These are phyloP conservation scores for Debaryomyces coudertii DNA, from an alignment of 1,139 yeast species.

Conservation along the genomic window DNA sequence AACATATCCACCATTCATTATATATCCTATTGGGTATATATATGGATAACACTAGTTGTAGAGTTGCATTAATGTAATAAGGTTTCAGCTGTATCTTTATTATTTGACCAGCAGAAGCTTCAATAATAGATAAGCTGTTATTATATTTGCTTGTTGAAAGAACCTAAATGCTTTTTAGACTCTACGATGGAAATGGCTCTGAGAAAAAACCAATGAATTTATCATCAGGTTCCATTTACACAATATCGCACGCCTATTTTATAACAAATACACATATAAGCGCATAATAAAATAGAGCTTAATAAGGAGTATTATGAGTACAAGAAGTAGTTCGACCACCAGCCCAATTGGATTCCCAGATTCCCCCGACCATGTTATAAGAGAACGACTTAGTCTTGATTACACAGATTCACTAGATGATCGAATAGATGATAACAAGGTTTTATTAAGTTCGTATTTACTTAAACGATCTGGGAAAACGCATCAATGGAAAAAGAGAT, in stretches of 20 bases:
- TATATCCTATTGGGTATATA: too few species aligned
- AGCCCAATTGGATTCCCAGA: not conserved
- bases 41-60: too few species aligned
- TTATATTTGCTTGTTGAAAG: too few species aligned
- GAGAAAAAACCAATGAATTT: not conserved
- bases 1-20: too few species aligned
- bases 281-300: not conserved
- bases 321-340: not conserved
- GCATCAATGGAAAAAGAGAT: constrained; percentile 50
- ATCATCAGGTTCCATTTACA: not conserved
- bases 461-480: constrained; percentile 28
- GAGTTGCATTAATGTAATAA: too few species aligned
- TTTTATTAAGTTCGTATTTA: constrained; percentile 21
- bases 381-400: not conserved
- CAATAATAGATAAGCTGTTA: too few species aligned
- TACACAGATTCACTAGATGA: not conserved
- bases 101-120: too few species aligned
- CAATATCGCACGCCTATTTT: not conserved
- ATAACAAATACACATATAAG: not conserved
- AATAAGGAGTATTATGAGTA: not conserved
- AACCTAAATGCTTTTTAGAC: too few species aligned
- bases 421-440: constrained; percentile 16
- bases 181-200: not conserved
- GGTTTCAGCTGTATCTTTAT: too few species aligned
- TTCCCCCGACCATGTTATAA: not conserved